phyloP scores from a whole-genome alignment of 78 protist genomes.

The Ministeria vibrans region DNA sequence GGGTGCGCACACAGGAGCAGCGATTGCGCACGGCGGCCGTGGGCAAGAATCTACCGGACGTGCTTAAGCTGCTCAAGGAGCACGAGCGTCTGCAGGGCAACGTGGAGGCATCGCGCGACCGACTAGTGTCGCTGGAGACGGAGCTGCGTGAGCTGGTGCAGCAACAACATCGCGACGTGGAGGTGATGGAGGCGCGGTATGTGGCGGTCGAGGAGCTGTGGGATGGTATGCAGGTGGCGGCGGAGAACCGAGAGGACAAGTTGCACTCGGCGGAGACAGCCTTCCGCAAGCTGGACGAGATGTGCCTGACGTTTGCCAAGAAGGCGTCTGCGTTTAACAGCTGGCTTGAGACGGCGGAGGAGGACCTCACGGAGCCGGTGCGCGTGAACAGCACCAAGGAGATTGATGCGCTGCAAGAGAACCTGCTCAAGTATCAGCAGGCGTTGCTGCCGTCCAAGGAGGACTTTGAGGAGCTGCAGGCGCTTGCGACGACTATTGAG shows the following conservation, averaged over 20 bases:
- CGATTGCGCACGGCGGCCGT: not conserved
- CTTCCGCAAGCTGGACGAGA: conserved; percentile 22
- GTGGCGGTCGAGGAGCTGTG: not conserved
- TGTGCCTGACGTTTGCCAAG: conserved; percentile 29
- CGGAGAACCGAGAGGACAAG: not conserved
- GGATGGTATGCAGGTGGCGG: not conserved
- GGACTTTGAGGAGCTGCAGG: not conserved
- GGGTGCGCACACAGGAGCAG: not conserved
- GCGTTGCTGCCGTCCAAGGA: not conserved
- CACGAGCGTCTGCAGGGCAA: not conserved
- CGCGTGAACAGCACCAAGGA: conserved; percentile 6
- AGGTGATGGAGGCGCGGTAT: not conserved
- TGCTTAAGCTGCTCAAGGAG: not conserved
- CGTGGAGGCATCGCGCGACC: not conserved
- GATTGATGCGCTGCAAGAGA: not conserved
- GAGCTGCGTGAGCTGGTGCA: not conserved
- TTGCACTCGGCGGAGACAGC: not conserved
- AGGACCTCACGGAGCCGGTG: conserved; percentile 31
- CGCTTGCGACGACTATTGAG: not conserved
- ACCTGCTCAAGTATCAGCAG: not conserved
- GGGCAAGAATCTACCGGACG: not conserved
- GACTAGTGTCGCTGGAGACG: not conserved
- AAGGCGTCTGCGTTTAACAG: not conserved
- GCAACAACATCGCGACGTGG: not conserved
- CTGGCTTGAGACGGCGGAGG: conserved; percentile 10